Conservation (phyloP, 495 filamentous ascomycete genomes). For the Neurospora africana region DNA sequence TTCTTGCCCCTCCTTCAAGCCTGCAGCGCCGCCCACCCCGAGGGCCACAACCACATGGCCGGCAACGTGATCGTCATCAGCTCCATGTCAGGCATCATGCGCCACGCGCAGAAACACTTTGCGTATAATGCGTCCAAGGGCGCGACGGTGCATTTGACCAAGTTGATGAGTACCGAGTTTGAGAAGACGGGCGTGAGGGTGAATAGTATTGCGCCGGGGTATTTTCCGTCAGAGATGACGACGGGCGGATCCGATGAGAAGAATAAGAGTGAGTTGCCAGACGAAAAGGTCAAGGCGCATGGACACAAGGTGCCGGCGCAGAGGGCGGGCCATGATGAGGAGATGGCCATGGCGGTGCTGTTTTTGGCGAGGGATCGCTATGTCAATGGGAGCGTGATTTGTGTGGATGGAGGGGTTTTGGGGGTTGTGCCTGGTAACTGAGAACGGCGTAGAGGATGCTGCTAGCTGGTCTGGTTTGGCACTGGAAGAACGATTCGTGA, state of each 20-base stretch:
- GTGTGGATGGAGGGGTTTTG: conserved; percentile 49
- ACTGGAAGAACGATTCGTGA: not conserved
- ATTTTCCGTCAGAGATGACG: conserved; percentile 49
- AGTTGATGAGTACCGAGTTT: conserved; percentile 44
- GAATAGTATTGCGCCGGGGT: conserved; percentile 53
- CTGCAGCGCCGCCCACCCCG: conserved; percentile 23
- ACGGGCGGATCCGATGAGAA: conserved; percentile 8
- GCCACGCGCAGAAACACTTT: conserved; percentile 40
- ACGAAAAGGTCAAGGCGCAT: conserved; percentile 41
- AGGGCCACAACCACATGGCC: conserved; percentile 1
- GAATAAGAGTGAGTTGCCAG: conserved; percentile 41
- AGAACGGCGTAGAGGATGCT: conserved; percentile 4
- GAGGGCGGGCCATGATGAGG: conserved; percentile 41
- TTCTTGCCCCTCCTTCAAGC: conserved; percentile 48
- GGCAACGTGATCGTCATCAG: conserved; percentile 29
- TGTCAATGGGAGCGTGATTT: conserved; percentile 52
- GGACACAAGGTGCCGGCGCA: conserved; percentile 39
- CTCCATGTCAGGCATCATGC: conserved; percentile 46
- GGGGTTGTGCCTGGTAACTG: conserved; percentile 14
- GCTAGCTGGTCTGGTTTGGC: too few relatives aligned
- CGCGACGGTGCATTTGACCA: conserved; percentile 47
- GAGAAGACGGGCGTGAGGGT: conserved; percentile 43
- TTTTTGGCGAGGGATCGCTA: conserved; percentile 49
- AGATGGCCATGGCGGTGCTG: conserved; percentile 47
- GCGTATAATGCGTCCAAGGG: conserved; percentile 52